These are phyloP conservation scores for Cryptosporidium tyzzeri DNA, from an alignment of 169 alveolate species.

Conservation along the genomic window DNA sequence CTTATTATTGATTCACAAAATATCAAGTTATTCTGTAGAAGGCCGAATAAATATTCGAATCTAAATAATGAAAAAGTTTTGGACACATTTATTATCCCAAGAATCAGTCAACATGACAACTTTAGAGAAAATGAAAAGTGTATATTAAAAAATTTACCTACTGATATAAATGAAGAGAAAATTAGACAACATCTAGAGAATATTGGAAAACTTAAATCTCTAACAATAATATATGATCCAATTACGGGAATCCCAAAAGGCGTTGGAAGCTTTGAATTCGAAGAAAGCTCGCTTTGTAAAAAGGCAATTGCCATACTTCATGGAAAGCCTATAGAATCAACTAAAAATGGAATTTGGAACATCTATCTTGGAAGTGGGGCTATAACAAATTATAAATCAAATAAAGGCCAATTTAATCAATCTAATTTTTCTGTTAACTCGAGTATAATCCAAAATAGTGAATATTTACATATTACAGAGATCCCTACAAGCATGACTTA, in stretches of 20 bases:
- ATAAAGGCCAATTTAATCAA: neutral
- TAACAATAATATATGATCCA: constrained; percentile 51
- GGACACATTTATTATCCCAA: constrained; percentile 25
- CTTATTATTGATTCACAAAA: neutral
- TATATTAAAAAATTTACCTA: constrained; percentile 37
- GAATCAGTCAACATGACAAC: neutral
- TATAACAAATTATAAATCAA: constrained; percentile 1
- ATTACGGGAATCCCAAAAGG: constrained; percentile 66
- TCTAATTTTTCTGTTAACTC: constrained; percentile 3
- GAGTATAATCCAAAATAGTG: constrained; percentile 17
- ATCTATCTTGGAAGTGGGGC: constrained; percentile 33
- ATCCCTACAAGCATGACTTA: constrained; percentile 44
- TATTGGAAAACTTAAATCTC: constrained; percentile 34
- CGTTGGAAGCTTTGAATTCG: constrained; percentile 57
- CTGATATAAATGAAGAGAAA: constrained; percentile 36
- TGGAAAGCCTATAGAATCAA: constrained; percentile 58
- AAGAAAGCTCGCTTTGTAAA: constrained; percentile 33
- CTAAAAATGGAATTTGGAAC: constrained; percentile 63
- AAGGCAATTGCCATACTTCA: constrained; percentile 49
- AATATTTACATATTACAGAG: constrained; percentile 29
- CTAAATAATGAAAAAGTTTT: neutral
- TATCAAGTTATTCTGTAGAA: constrained; percentile 32
- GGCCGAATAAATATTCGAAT: neutral
- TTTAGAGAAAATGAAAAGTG: constrained; percentile 14
- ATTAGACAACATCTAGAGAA: constrained; percentile 37